These are phyloP conservation scores for Stachybotrys elegans DNA, from an alignment of 2,329 filamentous ascomycete genomes.

Conservation along the genomic window DNA sequence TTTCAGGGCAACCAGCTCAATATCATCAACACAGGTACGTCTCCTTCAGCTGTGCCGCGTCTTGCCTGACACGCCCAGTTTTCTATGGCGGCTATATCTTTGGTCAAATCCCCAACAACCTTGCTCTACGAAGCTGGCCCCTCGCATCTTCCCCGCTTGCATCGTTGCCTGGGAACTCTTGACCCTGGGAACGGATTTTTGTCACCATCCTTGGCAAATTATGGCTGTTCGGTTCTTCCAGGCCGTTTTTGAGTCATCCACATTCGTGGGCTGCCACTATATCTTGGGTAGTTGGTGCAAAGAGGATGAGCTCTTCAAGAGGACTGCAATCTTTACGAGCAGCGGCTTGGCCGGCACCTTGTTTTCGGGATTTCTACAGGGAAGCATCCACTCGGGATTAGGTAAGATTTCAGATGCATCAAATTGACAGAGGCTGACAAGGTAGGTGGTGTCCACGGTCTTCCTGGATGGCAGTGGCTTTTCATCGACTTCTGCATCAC, in stretches of 20 bases:
- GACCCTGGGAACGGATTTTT: conserved; percentile 44
- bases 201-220: conserved; percentile 20
- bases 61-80: too few species aligned
- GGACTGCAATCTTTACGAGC: conserved; percentile 53
- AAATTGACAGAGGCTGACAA: conserved; percentile 11
- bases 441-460: conserved; percentile 33
- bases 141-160: conserved; percentile 53
- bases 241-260: conserved; percentile 18
- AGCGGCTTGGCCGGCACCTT: conserved; percentile 48
- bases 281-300: conserved; percentile 47
- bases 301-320: conserved; percentile 49
- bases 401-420: background rate
- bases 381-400: conserved; percentile 44
- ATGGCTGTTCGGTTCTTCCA: conserved; percentile 20
- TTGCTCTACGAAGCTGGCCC: conserved; percentile 53
- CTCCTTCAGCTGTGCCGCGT: too few species aligned
- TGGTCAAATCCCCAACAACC: conserved; percentile 52
- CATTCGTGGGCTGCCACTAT: conserved; percentile 24
- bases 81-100: too few species aligned
- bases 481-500: conserved; percentile 35
- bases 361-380: conserved; percentile 44
- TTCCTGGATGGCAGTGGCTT: conserved; percentile 38
- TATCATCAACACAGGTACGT: too few species aligned
- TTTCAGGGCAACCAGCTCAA: conserved; percentile 19
- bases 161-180: conserved; percentile 56